A percentile compares a stretch with the other conserved stretches of the same genome.
Conservation (phyloP, 176 grass and related monocot species). For the bread wheat (Triticum aestivum) region IWGSC_CS_RefSeq_v2.1 NC_057803.1:751552598-751553097, state of each 20-base stretch:
- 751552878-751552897: too few relatives aligned
- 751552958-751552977: too few relatives aligned
- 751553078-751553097: background rate
- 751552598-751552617: too few relatives aligned
- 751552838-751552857: too few relatives aligned
- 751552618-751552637: too few relatives aligned
- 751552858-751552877: too few relatives aligned
- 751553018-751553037: background rate
- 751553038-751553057: background rate
- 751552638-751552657: background rate
- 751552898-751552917: too few relatives aligned
- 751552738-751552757: conserved; percentile 2
- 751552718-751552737: background rate
- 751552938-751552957: too few relatives aligned
- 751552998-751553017: too few relatives aligned
- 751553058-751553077: background rate
- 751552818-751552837: rapidly evolving
- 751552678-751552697: background rate
- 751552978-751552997: too few relatives aligned
- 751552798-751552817: too few relatives aligned
- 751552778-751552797: background rate
- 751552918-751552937: too few relatives aligned
- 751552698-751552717: background rate
- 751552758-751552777: background rate
- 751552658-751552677: background rate